Base-by-base conservation (phyloP, 768 basidiomycete species). In the Galerina marginata region DNA sequence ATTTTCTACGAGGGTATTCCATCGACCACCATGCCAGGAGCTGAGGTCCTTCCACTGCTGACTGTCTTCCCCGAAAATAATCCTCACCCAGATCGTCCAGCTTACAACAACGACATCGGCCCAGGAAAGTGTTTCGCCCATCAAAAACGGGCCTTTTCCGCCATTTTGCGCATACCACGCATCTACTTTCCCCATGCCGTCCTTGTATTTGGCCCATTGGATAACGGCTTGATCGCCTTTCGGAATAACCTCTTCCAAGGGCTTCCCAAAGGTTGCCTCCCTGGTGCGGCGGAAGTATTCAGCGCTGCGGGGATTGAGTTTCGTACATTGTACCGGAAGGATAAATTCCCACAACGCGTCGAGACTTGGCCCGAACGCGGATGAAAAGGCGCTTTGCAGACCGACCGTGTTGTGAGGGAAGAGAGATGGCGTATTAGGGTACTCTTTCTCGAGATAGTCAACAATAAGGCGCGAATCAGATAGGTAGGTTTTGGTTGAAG, bases 401-500 rank as follows among this genome's bases (percentile, higher is more conserved):
- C 44, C 69, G 6, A 58, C 36, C 73, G 65, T 64, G 15, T 59
- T 59, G 23, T 59, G 14, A 0, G 78, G 79, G 58, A 83, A 67
- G 15, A 83, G 61, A 5, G 52, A 59, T 6, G 77, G 79, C 0
- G 77, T 75, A 47, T 75, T 71, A 0, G 85, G 83, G 65, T 84
- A 86, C 3, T 74, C 73, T 3, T 74, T 71, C 52, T 86, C 84
- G 54, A 86, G 74, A 67, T 86, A 85, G 15, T 74, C 66, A 0
- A 80, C 83, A 58, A 87, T 86, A 36, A 61, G 65, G 16, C 69
- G 57, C 0, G 84, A 84, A 26, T 85, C 81, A 9, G 76, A 61
- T 38, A 86, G 47, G 7, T 70, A 57, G 1, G 65, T 62, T 4
- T 72, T 72, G 3, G 81, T 83, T 25, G 69, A 67, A 0, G 77